These are phyloP conservation scores for Pilatotrama ljubarskyi DNA, from an alignment of 768 basidiomycete species.

Conservation along the genomic window DNA sequence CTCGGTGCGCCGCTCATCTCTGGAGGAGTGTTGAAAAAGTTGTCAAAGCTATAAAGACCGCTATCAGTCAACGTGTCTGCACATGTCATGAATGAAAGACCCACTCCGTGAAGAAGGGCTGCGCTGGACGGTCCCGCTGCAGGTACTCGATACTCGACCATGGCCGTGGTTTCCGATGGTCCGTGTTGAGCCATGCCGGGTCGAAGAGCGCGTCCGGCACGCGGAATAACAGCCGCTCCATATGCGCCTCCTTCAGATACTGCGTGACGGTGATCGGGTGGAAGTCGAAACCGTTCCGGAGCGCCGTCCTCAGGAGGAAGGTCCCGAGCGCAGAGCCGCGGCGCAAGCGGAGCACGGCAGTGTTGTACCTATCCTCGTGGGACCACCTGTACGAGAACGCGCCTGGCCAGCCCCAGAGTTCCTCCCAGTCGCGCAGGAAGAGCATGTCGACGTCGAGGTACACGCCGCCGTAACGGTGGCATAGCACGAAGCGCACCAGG, in stretches of 20 bases:
- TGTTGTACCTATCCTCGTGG: constrained; percentile 92
- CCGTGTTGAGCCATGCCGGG: constrained; percentile 94
- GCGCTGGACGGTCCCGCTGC: constrained; percentile 89
- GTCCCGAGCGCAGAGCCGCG: constrained; percentile 91
- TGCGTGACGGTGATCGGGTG: constrained; percentile 94
- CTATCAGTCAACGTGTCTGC: background rate
- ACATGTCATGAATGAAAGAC: constrained; percentile 12
- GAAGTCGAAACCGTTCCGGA: constrained; percentile 93
- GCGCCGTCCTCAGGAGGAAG: constrained; percentile 92
- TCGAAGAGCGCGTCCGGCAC: constrained; percentile 96
- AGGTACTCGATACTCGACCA: constrained; percentile 37
- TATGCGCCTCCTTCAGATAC: constrained; percentile 84
- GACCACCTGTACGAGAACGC: constrained; percentile 98
- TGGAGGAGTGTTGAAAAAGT: constrained; percentile 83
- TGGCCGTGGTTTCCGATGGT: constrained; percentile 39
- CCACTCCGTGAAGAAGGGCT: constrained; percentile 89
- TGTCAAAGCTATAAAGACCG: constrained; percentile 60
- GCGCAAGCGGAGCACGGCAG: constrained; percentile 93
- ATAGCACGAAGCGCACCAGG: constrained; percentile 96
- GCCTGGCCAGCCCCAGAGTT: constrained; percentile 94
- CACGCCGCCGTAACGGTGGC: constrained; percentile 93
- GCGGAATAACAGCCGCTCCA: constrained; percentile 81
- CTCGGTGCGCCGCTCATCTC: constrained; percentile 76
- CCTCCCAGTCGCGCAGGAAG: constrained; percentile 97
- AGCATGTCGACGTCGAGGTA: constrained; percentile 98